Evolutionary conservation across 2,329 filamentous ascomycete species (phyloP), one percentile per base, ranked within the genome.

Genomic region (Beauveria bassiana): DNA sequence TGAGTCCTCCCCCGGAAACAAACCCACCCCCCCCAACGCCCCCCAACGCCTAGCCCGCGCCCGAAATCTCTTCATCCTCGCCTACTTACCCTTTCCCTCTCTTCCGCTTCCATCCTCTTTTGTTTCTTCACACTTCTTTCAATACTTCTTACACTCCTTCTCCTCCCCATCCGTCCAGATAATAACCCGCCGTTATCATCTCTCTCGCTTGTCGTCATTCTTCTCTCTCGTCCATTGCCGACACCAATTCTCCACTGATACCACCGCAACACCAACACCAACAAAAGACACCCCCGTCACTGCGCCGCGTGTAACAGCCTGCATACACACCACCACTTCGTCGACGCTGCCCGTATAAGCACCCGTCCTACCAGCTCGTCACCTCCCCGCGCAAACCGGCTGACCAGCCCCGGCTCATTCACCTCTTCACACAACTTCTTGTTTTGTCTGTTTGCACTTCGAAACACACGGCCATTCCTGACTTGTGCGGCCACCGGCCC

Each of bases 11-110:
- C 42, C 26, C 26, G 3, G 18, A n/a, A 50, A 42, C 20, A 26
- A 46, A 20, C 38, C 38, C 40, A 38, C 38, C 55, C 55, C 45
- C 45, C 22, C 22, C 22, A 22, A 22, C 22, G 22, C 55, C 55
- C 55, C 45, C 55, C 18, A 26, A 45, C n/a, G 24, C 42, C 55
- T 52, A 51, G 47, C 47, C 56, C 46, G 42, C 46, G 42, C 56
- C 34, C 47, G 56, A 59, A 59, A 59, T 59, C 56, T 59, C 56
- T 59, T 59, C 56, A 52, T 51, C 34, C 55, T 56, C 53, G 38
- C 38, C 24, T 43, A 55, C 38, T 28, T 20, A 26, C 54, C 54
- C 14, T 47, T 38, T 46, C 54, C 42, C 31, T 34, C 31, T 34
- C 31, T 34, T 34, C 31, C 31, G 31, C 12, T 34, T 26, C 20